Evolutionary conservation across 306 rosid genomes (phyloP).

Genomic region (Inga laurina): DNA sequence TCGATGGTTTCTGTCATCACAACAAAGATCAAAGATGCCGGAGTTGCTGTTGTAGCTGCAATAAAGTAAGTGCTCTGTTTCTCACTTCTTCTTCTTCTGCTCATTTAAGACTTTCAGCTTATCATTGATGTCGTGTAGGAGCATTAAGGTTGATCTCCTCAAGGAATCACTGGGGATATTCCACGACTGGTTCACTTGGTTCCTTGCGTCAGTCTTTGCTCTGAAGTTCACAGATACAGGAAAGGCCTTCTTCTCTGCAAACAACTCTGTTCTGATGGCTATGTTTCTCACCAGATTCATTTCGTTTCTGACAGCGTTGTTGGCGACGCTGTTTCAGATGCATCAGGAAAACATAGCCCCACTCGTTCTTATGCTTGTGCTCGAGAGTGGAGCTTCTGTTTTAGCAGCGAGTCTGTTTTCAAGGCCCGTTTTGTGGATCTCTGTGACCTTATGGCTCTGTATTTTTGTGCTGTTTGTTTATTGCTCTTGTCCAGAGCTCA

Average conservation of each 20-base stretch:
- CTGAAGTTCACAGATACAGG: not conserved
- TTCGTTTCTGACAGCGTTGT: not conserved
- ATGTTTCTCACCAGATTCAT: not conserved
- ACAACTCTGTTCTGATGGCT: not conserved
- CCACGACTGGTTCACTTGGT: not conserved
- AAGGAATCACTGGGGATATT: not conserved
- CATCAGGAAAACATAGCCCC: not conserved
- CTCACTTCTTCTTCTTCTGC: no score
- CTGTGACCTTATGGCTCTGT: not conserved
- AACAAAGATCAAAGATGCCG: not conserved
- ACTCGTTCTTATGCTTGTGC: not conserved
- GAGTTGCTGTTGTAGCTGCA: not conserved
- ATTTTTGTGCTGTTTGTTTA: not conserved
- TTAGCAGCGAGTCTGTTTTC: constrained; percentile 9
- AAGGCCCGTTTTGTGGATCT: not conserved
- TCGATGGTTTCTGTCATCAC: not conserved
- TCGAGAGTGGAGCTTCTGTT: not conserved
- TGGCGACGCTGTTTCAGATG: not conserved
- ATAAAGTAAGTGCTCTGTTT: not conserved
- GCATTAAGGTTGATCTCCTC: not conserved
- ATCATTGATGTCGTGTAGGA: not conserved
- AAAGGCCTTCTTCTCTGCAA: not conserved
- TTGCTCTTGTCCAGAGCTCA: not conserved
- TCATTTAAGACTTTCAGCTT: not conserved
- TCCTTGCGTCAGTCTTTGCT: not conserved